A percentile compares a stretch with the other conserved stretches of the same genome.
Conservation (phyloP, 2,329 filamentous ascomycete genomes). For the Ophiostoma sp. region DNA sequence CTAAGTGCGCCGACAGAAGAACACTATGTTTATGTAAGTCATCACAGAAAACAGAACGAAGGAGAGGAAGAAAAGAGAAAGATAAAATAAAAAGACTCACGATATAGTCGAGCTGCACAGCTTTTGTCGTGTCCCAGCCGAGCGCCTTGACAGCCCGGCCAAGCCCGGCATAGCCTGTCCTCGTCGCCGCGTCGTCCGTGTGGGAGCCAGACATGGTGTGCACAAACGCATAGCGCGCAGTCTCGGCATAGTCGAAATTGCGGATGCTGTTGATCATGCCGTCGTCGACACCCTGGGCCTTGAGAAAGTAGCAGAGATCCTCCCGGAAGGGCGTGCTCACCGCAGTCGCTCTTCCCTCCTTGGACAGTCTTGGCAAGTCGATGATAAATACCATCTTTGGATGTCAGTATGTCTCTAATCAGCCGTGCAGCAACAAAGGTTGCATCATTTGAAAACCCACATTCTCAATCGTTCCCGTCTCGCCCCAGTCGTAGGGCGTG, state of each 20-base stretch:
- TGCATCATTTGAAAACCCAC: constrained; percentile 40
- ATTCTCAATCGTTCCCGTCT: constrained; percentile 79
- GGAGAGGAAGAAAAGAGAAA: too few species aligned
- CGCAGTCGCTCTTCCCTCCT: constrained; percentile 27
- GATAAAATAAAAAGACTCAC: constrained; percentile 38
- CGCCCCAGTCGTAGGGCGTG: constrained; percentile 83
- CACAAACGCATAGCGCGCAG: constrained; percentile 68
- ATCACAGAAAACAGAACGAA: too few species aligned
- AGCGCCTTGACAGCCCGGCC: constrained; percentile 60
- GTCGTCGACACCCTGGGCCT: constrained; percentile 59
- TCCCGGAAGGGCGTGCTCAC: constrained; percentile 51
- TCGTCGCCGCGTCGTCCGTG: constrained; percentile 40
- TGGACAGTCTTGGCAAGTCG: constrained; percentile 66
- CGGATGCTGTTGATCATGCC: constrained; percentile 62
- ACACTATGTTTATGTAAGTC: constrained; percentile 43
- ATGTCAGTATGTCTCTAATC: neutral
- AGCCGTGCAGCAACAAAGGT: neutral
- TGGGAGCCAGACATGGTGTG: constrained; percentile 67
- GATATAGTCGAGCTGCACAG: constrained; percentile 67
- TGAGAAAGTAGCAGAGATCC: constrained; percentile 66
- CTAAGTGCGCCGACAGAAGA: constrained; percentile 79
- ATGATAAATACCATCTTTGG: constrained; percentile 76
- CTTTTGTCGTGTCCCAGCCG: constrained; percentile 50
- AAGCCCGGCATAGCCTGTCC: constrained; percentile 67
- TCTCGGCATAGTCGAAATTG: constrained; percentile 77